These are phyloP conservation scores for Durotheca rogersii DNA, from an alignment of 495 filamentous ascomycete species.

Conservation along the genomic window DNA sequence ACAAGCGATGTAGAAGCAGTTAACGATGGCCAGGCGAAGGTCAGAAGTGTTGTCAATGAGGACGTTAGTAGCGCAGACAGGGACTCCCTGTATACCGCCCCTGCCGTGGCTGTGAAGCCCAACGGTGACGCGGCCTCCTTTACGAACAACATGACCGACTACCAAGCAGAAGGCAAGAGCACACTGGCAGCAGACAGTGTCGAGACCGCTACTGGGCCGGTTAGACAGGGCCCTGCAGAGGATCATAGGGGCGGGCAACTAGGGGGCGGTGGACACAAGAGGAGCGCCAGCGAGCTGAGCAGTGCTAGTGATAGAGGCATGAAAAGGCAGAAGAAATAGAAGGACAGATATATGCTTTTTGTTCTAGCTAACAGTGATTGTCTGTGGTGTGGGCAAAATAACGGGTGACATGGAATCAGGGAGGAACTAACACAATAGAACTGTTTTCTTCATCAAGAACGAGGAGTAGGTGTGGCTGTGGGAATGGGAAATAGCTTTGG, in stretches of 20 bases:
- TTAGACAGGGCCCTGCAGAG: conserved; percentile 27
- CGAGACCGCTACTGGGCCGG: not conserved
- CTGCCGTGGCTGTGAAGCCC: conserved; percentile 16
- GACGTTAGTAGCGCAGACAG: conserved; percentile 10
- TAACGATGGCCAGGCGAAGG: conserved; percentile 28
- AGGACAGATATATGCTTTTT: too few species aligned
- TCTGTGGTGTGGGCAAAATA: too few species aligned
- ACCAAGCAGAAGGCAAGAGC: conserved; percentile 15
- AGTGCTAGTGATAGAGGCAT: conserved; percentile 65
- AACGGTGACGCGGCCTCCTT: conserved; percentile 25
- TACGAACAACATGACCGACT: conserved; percentile 24
- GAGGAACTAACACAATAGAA: too few species aligned
- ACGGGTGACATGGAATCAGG: too few species aligned
- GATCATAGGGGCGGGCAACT: conserved; percentile 30
- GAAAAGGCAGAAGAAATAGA: conserved; percentile 69
- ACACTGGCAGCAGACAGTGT: not conserved
- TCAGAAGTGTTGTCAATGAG: not conserved
- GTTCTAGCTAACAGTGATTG: too few species aligned
- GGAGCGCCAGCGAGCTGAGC: conserved; percentile 76
- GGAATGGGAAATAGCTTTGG: too few species aligned
- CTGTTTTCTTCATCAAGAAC: too few species aligned
- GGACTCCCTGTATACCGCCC: conserved; percentile 22
- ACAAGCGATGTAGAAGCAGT: conserved; percentile 27
- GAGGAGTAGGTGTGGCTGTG: too few species aligned
- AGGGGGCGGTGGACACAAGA: conserved; percentile 57